These are phyloP conservation scores for Corchorus capsularis DNA, from an alignment of 345 rosid genomes.

Conservation along the genomic window DNA sequence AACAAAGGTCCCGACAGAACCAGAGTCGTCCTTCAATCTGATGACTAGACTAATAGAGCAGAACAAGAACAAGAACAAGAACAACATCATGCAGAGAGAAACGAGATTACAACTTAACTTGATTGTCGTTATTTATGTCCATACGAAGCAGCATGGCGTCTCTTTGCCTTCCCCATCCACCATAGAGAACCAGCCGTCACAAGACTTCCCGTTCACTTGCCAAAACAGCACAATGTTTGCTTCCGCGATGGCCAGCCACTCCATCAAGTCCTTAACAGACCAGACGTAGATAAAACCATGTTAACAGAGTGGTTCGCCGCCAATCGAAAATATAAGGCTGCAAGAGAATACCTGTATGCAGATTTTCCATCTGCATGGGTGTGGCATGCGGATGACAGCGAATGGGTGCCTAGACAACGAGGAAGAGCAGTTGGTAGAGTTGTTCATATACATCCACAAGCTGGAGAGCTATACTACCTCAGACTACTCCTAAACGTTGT, in stretches of 20 bases:
- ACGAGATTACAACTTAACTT: background rate
- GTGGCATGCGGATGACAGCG: background rate
- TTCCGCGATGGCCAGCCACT: background rate
- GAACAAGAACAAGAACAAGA: background rate
- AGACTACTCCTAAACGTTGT: too few relatives aligned
- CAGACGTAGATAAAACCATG: too few relatives aligned
- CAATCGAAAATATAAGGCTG: background rate
- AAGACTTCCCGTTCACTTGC: background rate
- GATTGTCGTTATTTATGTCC: too few relatives aligned
- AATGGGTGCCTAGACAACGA: background rate
- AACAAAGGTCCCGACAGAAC: too few relatives aligned
- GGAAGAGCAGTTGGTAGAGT: too few relatives aligned
- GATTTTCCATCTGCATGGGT: background rate
- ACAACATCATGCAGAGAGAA: background rate
- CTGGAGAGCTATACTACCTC: too few relatives aligned
- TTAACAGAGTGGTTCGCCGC: too few relatives aligned
- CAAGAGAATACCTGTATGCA: background rate
- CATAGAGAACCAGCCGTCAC: background rate
- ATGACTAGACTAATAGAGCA: background rate
- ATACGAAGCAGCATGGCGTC: too few relatives aligned
- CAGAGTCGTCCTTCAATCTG: background rate
- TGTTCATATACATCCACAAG: too few relatives aligned
- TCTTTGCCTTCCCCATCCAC: background rate
- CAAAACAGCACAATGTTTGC: background rate
- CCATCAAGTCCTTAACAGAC: too few relatives aligned